These are phyloP conservation scores for Sordariomycetes sp. DNA, from an alignment of 2,329 filamentous ascomycete species.

Conservation along the genomic window DNA sequence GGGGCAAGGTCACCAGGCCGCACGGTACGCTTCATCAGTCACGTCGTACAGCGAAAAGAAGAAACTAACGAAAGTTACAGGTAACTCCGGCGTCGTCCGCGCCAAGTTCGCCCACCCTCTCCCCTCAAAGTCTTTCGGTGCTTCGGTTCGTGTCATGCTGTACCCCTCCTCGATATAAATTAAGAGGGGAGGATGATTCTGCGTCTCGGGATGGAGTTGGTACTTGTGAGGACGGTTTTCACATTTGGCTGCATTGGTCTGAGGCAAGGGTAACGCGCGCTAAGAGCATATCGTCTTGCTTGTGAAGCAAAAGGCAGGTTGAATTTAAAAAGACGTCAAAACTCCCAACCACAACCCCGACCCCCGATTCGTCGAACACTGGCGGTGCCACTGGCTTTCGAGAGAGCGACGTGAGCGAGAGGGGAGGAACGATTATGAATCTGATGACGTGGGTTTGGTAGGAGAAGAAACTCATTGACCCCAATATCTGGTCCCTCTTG, in stretches of 20 bases:
- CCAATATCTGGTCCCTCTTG: no score
- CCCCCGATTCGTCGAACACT: background rate
- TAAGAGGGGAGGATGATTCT: slow-evolving; percentile 9
- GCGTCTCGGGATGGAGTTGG: slow-evolving; percentile 46
- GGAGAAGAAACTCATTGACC: no score
- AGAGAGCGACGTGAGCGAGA: no score
- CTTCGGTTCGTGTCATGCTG: slow-evolving; percentile 93
- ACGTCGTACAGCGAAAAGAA: background rate
- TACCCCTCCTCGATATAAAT: slow-evolving; percentile 96
- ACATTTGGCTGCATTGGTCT: slow-evolving; percentile 50
- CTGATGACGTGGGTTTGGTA: no score
- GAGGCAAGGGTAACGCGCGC: slow-evolving; percentile 43
- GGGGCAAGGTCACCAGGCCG: slow-evolving; percentile 94
- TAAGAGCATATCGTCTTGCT: slow-evolving; percentile 33
- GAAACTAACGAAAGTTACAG: slow-evolving; percentile 29
- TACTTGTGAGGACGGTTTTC: slow-evolving; percentile 53
- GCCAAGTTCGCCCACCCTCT: slow-evolving; percentile 96
- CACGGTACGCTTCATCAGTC: slow-evolving; percentile 69
- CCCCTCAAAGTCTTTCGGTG: slow-evolving; percentile 92
- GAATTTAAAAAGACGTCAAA: slow-evolving; percentile 8
- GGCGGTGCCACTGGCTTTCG: no score
- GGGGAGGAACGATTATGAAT: no score
- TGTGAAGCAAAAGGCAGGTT: slow-evolving; percentile 13
- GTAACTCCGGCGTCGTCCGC: slow-evolving; percentile 96
- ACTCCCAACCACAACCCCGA: background rate